Evolutionary conservation across 768 basidiomycete species (phyloP).

Genomic region (Russula sp.): DNA sequence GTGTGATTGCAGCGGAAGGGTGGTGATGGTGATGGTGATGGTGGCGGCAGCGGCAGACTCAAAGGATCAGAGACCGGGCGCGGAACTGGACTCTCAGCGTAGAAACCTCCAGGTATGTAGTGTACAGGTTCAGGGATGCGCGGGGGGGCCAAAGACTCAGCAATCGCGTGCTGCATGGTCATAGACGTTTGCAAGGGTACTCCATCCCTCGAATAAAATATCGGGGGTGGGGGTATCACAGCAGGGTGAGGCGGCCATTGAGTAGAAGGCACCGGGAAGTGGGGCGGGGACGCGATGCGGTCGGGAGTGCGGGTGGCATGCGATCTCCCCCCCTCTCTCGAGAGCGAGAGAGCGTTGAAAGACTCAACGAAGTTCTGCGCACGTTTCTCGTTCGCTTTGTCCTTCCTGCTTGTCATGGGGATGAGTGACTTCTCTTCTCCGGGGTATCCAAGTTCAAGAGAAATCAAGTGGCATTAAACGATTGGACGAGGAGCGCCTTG

Average conservation of each 20-base stretch:
- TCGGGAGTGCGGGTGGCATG: background rate
- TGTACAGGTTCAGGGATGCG: conserved; percentile 10
- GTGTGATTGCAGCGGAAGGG: conserved; percentile 1
- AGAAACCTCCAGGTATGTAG: background rate
- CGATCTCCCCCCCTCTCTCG: conserved; percentile 23
- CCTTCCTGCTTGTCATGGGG: conserved; percentile 14
- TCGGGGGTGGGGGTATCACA: conserved; percentile 34
- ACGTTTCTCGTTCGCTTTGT: conserved; percentile 19
- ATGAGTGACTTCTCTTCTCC: background rate
- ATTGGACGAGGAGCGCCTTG: background rate
- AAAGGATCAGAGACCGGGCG: conserved; percentile 4
- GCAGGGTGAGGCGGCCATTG: conserved; percentile 25
- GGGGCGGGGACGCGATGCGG: conserved; percentile 1
- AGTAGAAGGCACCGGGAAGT: conserved; percentile 12
- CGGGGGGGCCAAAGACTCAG: conserved; percentile 5
- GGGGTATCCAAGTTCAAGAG: conserved; percentile 5
- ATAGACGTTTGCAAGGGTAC: conserved; percentile 38
- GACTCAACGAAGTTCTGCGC: conserved; percentile 36
- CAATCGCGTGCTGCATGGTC: conserved; percentile 41
- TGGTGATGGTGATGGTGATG: conserved; percentile 12
- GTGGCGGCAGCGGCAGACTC: background rate
- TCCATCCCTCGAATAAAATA: conserved; percentile 38
- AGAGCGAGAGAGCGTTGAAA: conserved; percentile 39
- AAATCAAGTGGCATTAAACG: conserved; percentile 9
- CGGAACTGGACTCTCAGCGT: background rate